Evolutionary conservation across 176 grass and related monocot genomes (phyloP), one percentile per base, ranked within the genome.

Genomic region (Cymbopogon citratus): DNA sequence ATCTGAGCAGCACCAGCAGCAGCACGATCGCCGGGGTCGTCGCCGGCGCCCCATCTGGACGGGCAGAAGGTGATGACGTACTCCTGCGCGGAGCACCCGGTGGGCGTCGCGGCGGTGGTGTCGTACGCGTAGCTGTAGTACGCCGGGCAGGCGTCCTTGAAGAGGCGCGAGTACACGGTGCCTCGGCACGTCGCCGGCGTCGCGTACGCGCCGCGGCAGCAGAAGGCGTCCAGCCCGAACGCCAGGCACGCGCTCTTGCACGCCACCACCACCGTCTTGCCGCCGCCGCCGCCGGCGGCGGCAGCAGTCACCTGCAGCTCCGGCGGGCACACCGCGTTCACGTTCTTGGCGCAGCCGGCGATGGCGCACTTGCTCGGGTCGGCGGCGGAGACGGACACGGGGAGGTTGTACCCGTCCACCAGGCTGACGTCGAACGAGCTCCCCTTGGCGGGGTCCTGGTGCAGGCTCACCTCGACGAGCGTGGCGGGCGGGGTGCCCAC

Each of bases 161-260:
- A 98, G 79, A 94, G 1, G 35, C 85, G 84, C 12, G 88, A 98
- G 86, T 98, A 98, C 49, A 86, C 74, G 82, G 67, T 98, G 73
- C 27, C 39, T 18, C 82, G 84, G 84, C 92, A 98, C 7, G 86
- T 78, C 44, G 77, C 90, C 12, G 95, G 86, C 28, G 83, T 98
- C 8, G 88, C 88, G 36, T 98, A 94, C 13, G 48, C 63, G 72
- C 91, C 91, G 77, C 95, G 69, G 85, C 90, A 92, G 78, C 92
- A 98, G 72, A 98, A 94, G 62, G 86, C 66, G 56, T 98, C 92
- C 4, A 87, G 63, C 11, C 76, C 76, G 88, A 93, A 98, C 13
- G 90, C 95, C 68, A 98, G 71, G 73, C 95, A 98, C 39, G 92
- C 92, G 78, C 92, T 98, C 92, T 83, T 89, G 92, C 95, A 98